Conservation (phyloP, 345 rosid genomes). For the Eucalyptus regnans region DNA sequence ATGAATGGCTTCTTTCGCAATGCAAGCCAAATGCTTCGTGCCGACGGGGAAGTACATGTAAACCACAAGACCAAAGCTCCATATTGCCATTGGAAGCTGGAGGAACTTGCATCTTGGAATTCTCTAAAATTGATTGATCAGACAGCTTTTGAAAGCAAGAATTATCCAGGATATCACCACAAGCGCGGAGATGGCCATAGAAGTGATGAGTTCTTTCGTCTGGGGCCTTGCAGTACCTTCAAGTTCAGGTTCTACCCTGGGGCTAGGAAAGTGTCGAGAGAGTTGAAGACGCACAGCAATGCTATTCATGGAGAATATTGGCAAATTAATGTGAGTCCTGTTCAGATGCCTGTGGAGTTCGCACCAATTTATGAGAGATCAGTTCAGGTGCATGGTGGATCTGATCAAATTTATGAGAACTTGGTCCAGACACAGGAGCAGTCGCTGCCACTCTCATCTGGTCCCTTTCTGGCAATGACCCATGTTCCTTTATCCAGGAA, state of each 20-base stretch:
- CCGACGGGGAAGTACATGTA: conserved; percentile 41
- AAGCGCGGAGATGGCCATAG: conserved; percentile 36
- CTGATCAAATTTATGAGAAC: background rate
- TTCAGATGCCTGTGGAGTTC: background rate
- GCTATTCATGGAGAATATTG: background rate
- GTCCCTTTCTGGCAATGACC: background rate
- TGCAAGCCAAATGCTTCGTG: conserved; percentile 15
- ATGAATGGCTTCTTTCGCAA: conserved; percentile 24
- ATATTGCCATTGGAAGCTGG: conserved; percentile 36
- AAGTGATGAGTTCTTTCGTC: conserved; percentile 34
- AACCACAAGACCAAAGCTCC: conserved; percentile 42
- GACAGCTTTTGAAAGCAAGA: conserved; percentile 15
- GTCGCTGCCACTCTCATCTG: background rate
- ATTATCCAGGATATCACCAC: conserved; percentile 37
- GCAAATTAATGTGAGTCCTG: background rate
- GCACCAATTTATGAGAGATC: background rate
- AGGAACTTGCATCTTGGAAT: conserved; percentile 29
- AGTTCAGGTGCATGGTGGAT: background rate
- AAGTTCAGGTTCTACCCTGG: conserved; percentile 11
- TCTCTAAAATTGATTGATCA: conserved; percentile 3
- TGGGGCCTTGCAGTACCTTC: conserved; percentile 44
- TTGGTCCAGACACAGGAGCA: background rate
- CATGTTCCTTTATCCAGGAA: background rate
- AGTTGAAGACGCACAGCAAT: background rate
- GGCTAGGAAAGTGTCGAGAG: background rate